Conservation (phyloP, 1,284 basidiomycete species). For the Apiotrichum veenhuisii region DNA sequence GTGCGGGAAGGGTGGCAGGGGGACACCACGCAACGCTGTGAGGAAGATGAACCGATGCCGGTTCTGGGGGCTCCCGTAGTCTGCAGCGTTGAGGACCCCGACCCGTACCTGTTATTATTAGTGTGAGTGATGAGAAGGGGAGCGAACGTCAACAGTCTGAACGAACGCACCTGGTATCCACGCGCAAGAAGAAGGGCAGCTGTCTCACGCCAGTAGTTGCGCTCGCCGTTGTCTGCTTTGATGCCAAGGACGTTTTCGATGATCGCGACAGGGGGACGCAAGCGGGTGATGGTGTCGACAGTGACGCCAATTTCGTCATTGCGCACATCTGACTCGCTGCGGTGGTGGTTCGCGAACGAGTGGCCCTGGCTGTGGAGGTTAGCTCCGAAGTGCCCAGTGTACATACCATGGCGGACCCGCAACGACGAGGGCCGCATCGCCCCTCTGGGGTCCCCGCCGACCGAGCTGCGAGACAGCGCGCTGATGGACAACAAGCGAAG, state of each 20-base stretch:
- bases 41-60: conserved; percentile 30
- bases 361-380: conserved; percentile 30
- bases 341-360: conserved; percentile 24
- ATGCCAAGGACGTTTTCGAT: conserved; percentile 38
- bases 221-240: conserved; percentile 14
- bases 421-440: conserved; percentile 13
- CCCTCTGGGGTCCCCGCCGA: background rate
- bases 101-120: conserved; percentile 34
- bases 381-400: background rate
- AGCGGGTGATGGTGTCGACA: conserved; percentile 19
- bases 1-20: conserved; percentile 25
- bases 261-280: conserved; percentile 25
- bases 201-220: conserved; percentile 6
- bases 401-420: conserved; percentile 36
- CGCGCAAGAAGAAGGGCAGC: conserved; percentile 16
- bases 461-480: background rate
- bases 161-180: conserved; percentile 32
- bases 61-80: conserved; percentile 33
- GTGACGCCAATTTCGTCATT: conserved; percentile 25
- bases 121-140: too few relatives aligned
- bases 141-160: too few relatives aligned
- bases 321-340: conserved; percentile 15
- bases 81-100: conserved; percentile 23
- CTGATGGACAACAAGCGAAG: background rate
- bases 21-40: conserved; percentile 22